Percentiles rank a stretch among this genome's conserved stretches.
These are phyloP conservation scores for Auricularia cornea DNA, from an alignment of 768 basidiomycete species.

Conservation along the genomic window DNA sequence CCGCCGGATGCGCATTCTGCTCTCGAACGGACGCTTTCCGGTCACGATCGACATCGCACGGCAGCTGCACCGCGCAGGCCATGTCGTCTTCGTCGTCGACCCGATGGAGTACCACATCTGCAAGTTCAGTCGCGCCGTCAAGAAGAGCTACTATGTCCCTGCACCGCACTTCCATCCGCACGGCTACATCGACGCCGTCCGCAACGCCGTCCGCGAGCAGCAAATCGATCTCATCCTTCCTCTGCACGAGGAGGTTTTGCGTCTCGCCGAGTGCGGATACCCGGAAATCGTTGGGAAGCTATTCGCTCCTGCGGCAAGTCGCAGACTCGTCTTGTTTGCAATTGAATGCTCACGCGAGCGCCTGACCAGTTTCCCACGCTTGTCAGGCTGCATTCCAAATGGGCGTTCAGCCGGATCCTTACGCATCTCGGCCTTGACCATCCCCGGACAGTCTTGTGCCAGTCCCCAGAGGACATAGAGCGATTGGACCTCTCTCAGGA, in stretches of 20 bases:
- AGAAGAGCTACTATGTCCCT: constrained; percentile 6
- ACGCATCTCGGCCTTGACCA: background rate
- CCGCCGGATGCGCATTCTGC: background rate
- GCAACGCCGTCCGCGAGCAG: constrained; percentile 1
- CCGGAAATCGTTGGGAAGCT: background rate
- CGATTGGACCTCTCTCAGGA: constrained; percentile 1
- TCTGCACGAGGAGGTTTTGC: constrained; percentile 7
- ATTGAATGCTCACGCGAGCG: background rate
- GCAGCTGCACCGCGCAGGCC: constrained; percentile 1
- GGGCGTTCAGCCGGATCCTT: constrained; percentile 1
- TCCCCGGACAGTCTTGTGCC: constrained; percentile 1
- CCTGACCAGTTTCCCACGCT: background rate
- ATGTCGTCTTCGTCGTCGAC: constrained; percentile 5
- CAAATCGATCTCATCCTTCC: constrained; percentile 7
- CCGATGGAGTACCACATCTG: constrained; percentile 9
- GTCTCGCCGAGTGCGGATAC: constrained; percentile 3
- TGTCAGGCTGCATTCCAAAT: constrained; percentile 5
- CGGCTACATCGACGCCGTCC: constrained; percentile 6
- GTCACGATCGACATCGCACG: constrained; percentile 7
- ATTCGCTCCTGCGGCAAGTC: background rate
- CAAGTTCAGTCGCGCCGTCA: constrained; percentile 7
- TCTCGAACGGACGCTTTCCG: constrained; percentile 8
- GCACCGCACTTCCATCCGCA: constrained; percentile 3
- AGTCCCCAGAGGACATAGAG: background rate
- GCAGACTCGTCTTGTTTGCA: background rate